Evolutionary conservation across 768 basidiomycete genomes (phyloP).

Genomic region (Scleroderma citrinum): DNA sequence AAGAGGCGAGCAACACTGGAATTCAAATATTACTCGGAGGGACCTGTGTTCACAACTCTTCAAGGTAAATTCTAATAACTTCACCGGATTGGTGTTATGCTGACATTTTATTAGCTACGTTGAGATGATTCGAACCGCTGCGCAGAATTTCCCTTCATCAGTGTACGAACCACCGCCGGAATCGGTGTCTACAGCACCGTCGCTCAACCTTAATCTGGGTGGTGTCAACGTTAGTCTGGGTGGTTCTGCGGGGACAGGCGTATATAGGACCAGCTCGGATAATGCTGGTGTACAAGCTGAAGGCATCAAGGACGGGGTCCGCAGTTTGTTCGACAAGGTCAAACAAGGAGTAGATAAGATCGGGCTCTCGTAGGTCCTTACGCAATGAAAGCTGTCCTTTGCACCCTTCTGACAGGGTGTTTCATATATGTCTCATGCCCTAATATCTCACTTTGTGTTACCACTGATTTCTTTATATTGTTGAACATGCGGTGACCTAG

Average conservation of each 20-base stretch:
- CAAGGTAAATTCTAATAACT: conserved; percentile 50
- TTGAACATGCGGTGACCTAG: no score
- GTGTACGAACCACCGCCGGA: conserved; percentile 76
- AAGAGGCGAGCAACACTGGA: conserved; percentile 61
- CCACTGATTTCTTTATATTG: neutral
- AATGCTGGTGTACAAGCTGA: conserved; percentile 74
- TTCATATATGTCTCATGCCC: no score
- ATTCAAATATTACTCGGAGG: conserved; percentile 85
- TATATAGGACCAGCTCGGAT: conserved; percentile 79
- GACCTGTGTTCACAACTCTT: conserved; percentile 92
- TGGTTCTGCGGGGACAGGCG: conserved; percentile 74
- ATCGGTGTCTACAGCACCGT: conserved; percentile 63
- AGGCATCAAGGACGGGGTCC: conserved; percentile 83
- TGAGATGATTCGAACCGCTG: conserved; percentile 80
- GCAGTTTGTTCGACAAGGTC: conserved; percentile 83
- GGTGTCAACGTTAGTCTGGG: conserved; percentile 92
- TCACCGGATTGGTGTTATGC: neutral
- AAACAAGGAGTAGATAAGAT: conserved; percentile 75
- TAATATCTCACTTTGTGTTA: neutral
- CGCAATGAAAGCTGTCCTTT: no score
- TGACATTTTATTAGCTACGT: conserved; percentile 55
- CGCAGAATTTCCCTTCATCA: conserved; percentile 51
- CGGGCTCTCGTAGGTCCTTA: conserved; percentile 22
- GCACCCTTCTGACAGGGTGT: no score
- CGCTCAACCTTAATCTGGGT: conserved; percentile 87